phyloP scores from a whole-genome alignment of 75 land plant species.

The Azolla pinnata region DNA sequence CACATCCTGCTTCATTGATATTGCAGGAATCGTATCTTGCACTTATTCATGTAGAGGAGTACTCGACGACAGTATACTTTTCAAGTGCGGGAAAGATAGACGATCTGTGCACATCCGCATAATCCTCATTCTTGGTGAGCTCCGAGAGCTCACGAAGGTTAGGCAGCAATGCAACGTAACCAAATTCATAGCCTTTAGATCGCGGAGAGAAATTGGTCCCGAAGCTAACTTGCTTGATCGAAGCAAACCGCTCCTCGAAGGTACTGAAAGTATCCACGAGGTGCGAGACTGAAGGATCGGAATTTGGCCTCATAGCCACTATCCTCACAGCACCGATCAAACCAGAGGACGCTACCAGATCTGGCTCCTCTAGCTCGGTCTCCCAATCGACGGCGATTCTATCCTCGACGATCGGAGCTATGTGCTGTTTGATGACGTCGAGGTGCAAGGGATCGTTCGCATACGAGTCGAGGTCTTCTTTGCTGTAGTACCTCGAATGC shows the following conservation, averaged over 20 bases:
- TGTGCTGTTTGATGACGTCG: slow-evolving; percentile 34
- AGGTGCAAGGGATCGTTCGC: slow-evolving; percentile 55
- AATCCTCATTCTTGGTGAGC: slow-evolving; percentile 17
- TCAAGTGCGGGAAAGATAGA: slow-evolving; percentile 39
- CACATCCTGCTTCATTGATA: too few relatives aligned
- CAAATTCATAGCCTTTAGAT: slow-evolving; percentile 56
- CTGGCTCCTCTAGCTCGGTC: slow-evolving; percentile 13
- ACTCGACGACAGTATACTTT: slow-evolving; percentile 40
- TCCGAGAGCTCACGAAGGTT: slow-evolving; percentile 40
- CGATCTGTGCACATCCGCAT: slow-evolving; percentile 23
- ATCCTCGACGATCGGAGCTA: slow-evolving; percentile 51
- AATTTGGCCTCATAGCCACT: slow-evolving; percentile 46
- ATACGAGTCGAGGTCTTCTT: slow-evolving; percentile 43
- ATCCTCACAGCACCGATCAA: slow-evolving; percentile 46
- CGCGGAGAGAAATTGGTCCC: slow-evolving; percentile 70
- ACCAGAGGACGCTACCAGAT: slow-evolving; percentile 7
- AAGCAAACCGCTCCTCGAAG: slow-evolving; percentile 20
- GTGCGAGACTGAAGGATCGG: slow-evolving; percentile 16
- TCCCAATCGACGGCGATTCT: slow-evolving; percentile 82
- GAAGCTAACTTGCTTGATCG: slow-evolving; percentile 29
- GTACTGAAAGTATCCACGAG: slow-evolving; percentile 15
- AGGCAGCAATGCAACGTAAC: slow-evolving; percentile 34
- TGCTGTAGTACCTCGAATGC: slow-evolving; percentile 63
- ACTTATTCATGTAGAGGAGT: slow-evolving; percentile 4
- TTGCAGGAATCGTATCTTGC: too few relatives aligned